phyloP scores from a whole-genome alignment of 2,329 filamentous ascomycete species.

The Cercospora sojina region DNA sequence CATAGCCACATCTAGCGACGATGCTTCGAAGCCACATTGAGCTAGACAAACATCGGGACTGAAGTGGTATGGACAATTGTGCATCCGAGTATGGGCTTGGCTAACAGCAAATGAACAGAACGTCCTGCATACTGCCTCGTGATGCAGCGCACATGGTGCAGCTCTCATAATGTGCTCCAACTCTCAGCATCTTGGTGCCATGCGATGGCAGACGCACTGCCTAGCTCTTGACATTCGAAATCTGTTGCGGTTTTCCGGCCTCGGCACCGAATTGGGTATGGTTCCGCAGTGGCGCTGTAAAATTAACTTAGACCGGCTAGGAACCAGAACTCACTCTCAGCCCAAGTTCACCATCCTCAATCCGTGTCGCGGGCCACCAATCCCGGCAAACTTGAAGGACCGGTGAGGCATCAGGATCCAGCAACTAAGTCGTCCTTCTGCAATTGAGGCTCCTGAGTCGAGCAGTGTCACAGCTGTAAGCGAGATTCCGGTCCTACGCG shows the following conservation, averaged over 20 bases:
- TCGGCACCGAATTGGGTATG: constrained; percentile 1
- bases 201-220: not conserved
- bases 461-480: not conserved
- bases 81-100: not conserved
- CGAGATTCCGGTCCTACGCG: constrained; percentile 2
- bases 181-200: not conserved
- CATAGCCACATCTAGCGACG: not conserved
- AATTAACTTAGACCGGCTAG: not conserved
- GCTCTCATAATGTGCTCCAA: not conserved
- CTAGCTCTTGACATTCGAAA: not conserved
- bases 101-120: not conserved
- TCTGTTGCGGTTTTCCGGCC: not conserved
- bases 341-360: constrained; percentile 6
- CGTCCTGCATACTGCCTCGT: not conserved
- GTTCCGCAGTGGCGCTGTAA: not conserved
- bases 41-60: not conserved
- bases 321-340: constrained; percentile 1
- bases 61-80: not conserved
- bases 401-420: not conserved
- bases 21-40: not conserved
- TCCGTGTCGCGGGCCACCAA: not conserved
- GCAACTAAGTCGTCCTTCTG: not conserved
- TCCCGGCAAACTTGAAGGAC: not conserved
- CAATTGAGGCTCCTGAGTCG: not conserved
- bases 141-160: not conserved